Percentiles rank a stretch among this genome's conserved stretches.
These are phyloP conservation scores for Fusarium begoniae DNA, from an alignment of 2,329 filamentous ascomycete species.

Conservation along the genomic window DNA sequence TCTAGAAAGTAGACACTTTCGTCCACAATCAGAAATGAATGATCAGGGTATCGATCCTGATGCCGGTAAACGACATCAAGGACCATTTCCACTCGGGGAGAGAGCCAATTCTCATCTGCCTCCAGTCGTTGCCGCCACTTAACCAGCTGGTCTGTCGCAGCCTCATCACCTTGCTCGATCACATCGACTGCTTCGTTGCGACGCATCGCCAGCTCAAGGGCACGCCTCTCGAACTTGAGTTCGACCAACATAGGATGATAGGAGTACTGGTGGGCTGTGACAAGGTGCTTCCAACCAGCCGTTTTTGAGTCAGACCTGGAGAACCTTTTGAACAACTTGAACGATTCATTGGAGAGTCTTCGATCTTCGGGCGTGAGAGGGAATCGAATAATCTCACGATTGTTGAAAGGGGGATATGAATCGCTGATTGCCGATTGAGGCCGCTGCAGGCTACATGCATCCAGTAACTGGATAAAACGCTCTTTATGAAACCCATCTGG, in stretches of 20 bases:
- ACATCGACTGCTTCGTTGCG: background rate
- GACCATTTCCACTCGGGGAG: background rate
- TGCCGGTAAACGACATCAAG: background rate
- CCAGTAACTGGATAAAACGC: background rate
- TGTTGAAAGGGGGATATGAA: too few species aligned
- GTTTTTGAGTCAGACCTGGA: too few species aligned
- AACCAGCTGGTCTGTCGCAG: background rate
- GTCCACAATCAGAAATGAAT: background rate
- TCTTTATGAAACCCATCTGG: background rate
- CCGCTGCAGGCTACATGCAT: background rate
- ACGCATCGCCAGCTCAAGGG: background rate
- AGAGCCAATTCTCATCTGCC: background rate
- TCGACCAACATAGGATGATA: background rate
- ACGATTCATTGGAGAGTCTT: too few species aligned
- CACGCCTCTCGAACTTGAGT: background rate
- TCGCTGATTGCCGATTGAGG: too few species aligned
- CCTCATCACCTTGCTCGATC: background rate
- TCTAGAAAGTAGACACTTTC: background rate
- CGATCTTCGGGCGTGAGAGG: accelerated
- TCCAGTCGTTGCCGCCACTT: background rate
- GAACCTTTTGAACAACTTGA: too few species aligned
- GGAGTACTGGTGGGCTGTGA: background rate
- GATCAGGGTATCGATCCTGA: background rate
- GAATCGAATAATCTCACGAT: too few species aligned
- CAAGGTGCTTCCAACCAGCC: background rate